Evolutionary conservation across 257 asterid genomes (phyloP).

Genomic region (Solanum infundibuliforme): DNA sequence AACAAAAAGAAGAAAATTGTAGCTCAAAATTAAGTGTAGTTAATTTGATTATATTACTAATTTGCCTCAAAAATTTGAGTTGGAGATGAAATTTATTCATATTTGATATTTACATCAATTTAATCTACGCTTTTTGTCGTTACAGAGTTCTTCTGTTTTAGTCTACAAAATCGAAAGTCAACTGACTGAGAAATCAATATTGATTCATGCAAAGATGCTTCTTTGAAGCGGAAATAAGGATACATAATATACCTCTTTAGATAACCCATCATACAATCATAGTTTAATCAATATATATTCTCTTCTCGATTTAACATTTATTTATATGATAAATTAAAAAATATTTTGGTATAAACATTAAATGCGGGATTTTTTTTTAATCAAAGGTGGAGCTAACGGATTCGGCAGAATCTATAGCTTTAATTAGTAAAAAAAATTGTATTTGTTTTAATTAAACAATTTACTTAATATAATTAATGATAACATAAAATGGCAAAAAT

Average conservation of each 20-base stretch:
- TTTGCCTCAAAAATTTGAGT: background rate
- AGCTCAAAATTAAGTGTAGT: background rate
- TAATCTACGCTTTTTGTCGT: accelerated
- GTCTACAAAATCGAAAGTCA: background rate
- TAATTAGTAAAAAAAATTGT: background rate
- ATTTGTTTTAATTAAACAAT: background rate
- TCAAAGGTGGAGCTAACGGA: background rate
- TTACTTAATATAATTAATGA: background rate
- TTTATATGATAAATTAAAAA: background rate
- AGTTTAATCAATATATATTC: background rate
- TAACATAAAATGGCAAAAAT: background rate
- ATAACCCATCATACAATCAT: background rate
- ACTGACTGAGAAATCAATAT: background rate
- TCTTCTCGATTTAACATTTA: background rate
- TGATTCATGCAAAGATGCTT: background rate
- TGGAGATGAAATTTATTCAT: background rate
- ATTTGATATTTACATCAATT: background rate
- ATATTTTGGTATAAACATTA: background rate
- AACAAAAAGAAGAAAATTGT: background rate
- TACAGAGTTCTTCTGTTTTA: accelerated
- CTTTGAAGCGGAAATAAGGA: background rate
- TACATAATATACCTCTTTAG: background rate
- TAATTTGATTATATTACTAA: background rate
- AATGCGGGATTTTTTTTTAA: accelerated
- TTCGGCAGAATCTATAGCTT: background rate